Evolutionary conservation across 2,329 filamentous ascomycete genomes (phyloP).

Genomic region (Exophiala sp.): DNA sequence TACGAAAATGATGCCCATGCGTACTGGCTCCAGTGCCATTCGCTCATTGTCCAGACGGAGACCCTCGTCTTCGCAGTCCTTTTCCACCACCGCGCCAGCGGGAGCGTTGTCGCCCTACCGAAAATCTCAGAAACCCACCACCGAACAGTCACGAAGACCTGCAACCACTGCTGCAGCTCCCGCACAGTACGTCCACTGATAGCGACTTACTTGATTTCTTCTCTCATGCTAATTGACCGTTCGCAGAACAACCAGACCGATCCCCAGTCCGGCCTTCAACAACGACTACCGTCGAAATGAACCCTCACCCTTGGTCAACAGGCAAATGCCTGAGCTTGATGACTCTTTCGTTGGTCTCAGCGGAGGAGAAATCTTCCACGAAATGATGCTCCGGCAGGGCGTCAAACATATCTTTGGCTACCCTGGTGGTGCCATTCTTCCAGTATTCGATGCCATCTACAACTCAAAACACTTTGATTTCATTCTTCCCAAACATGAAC

Average conservation of each 20-base stretch:
- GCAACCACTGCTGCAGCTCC: slow-evolving; percentile 47
- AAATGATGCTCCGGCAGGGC: slow-evolving; percentile 92
- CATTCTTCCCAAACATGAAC: slow-evolving; percentile 89
- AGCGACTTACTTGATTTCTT: too few species aligned
- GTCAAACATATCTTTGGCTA: slow-evolving; percentile 95
- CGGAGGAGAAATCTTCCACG: slow-evolving; percentile 94
- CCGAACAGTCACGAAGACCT: slow-evolving; percentile 36
- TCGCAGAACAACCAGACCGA: slow-evolving; percentile 51
- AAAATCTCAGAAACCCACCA: slow-evolving; percentile 34
- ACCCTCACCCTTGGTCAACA: slow-evolving; percentile 61
- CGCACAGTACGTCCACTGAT: slow-evolving; percentile 47
- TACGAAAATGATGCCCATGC: slow-evolving; percentile 45
- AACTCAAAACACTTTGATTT: slow-evolving; percentile 97
- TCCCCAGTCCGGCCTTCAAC: slow-evolving; percentile 57
- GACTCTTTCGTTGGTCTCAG: slow-evolving; percentile 94
- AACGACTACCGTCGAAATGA: slow-evolving; percentile 54
- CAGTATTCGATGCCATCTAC: slow-evolving; percentile 98
- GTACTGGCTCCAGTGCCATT: slow-evolving; percentile 45
- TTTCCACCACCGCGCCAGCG: slow-evolving; percentile 43
- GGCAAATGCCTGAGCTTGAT: slow-evolving; percentile 60
- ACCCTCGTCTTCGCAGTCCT: slow-evolving; percentile 38
- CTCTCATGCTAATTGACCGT: slow-evolving; percentile 20
- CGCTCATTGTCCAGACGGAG: slow-evolving; percentile 43
- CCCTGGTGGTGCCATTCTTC: slow-evolving; percentile 90
- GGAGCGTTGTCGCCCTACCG: slow-evolving; percentile 43